These are phyloP conservation scores for Podila verticillata DNA, from an alignment of 192 early-diverging fungal genomes.

Conservation along the genomic window DNA sequence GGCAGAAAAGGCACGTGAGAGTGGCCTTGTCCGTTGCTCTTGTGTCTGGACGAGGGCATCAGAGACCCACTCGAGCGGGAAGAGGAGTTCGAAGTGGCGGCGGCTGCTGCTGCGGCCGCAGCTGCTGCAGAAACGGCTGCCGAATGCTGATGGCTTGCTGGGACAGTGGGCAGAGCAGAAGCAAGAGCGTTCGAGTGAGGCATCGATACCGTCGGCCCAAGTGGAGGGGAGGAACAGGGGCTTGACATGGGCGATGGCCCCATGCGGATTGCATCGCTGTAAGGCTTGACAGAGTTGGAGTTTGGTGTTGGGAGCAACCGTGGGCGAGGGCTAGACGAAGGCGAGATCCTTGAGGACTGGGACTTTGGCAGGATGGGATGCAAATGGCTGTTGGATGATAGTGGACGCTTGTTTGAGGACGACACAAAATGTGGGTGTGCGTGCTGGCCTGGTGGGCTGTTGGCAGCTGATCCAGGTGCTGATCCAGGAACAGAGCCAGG, in stretches of 20 bases:
- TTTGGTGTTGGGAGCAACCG: conserved; percentile 31
- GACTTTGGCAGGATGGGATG: conserved; percentile 41
- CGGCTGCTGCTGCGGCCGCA: conserved; percentile 37
- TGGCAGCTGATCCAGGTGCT: conserved; percentile 26
- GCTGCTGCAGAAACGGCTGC: conserved; percentile 45
- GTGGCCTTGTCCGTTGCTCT: not conserved
- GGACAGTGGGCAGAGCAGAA: conserved; percentile 30
- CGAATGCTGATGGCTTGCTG: conserved; percentile 47
- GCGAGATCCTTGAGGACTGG: conserved; percentile 23
- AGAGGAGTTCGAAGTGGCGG: conserved; percentile 15
- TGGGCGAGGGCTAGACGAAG: conserved; percentile 35
- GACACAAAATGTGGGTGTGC: conserved; percentile 3
- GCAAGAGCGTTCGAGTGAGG: conserved; percentile 22
- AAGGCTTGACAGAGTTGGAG: conserved; percentile 22
- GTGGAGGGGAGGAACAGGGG: conserved; percentile 42
- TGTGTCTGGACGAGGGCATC: conserved; percentile 7
- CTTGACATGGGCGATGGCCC: conserved; percentile 40
- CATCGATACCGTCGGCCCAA: conserved; percentile 4
- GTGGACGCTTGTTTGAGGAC: conserved; percentile 19
- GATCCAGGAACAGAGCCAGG: conserved; percentile 16
- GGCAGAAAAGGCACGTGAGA: not conserved
- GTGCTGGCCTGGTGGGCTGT: conserved; percentile 37
- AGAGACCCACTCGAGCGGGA: conserved; percentile 2
- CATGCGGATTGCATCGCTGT: conserved; percentile 23
- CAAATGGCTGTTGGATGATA: conserved; percentile 26